These are phyloP conservation scores for Lactarius trivialis DNA, from an alignment of 768 basidiomycete species.

Conservation along the genomic window DNA sequence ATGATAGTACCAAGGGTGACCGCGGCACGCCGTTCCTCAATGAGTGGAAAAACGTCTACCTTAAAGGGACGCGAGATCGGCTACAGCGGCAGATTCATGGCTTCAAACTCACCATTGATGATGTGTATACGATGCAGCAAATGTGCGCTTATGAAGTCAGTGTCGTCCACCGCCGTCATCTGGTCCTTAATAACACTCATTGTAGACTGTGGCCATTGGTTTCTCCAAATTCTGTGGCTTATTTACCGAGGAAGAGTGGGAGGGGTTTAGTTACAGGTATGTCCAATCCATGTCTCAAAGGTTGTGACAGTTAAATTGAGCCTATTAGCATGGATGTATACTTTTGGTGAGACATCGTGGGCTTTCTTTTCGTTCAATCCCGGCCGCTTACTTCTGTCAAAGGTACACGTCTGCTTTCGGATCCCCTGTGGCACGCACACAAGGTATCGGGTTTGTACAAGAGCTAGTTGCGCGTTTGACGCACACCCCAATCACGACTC, in stretches of 20 bases:
- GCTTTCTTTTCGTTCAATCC: background rate
- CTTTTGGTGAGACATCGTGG: conserved; percentile 47
- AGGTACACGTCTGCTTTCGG: conserved; percentile 75
- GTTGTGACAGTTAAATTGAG: conserved; percentile 25
- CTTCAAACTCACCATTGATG: conserved; percentile 55
- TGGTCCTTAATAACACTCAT: background rate
- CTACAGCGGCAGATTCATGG: conserved; percentile 55
- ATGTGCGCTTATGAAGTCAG: conserved; percentile 82
- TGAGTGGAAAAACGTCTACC: conserved; percentile 67
- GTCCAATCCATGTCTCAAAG: conserved; percentile 33
- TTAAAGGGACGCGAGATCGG: conserved; percentile 56
- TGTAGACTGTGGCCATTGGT: conserved; percentile 81
- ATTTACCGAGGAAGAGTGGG: conserved; percentile 90
- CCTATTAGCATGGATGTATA: conserved; percentile 48
- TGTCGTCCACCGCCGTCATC: background rate
- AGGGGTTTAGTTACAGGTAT: conserved; percentile 83
- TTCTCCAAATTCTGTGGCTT: conserved; percentile 88
- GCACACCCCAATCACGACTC: conserved; percentile 57
- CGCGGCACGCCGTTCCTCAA: conserved; percentile 53
- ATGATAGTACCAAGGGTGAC: conserved; percentile 39
- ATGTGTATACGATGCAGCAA: conserved; percentile 73
- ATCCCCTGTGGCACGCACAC: conserved; percentile 67
- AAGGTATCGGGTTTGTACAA: conserved; percentile 75
- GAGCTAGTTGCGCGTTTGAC: conserved; percentile 81
- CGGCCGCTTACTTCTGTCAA: background rate